A percentile compares a stretch with the other conserved stretches of the same genome.
Evolutionary conservation across 495 filamentous ascomycete genomes (phyloP).

Genomic region (Cercophora samala): DNA sequence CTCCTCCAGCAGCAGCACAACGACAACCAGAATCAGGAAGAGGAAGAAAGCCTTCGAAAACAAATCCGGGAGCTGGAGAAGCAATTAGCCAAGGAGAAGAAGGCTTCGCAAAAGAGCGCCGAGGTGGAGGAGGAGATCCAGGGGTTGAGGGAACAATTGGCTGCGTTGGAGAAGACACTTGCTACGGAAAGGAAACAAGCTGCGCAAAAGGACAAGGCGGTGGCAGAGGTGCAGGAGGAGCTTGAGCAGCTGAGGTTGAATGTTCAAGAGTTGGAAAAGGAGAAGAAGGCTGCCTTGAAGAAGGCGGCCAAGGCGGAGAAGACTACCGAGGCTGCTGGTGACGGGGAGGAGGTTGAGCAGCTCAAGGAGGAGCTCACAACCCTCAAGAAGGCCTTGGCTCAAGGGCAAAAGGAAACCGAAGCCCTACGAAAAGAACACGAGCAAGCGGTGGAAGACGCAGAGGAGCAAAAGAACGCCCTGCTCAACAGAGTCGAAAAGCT

Average conservation of each 20-base stretch:
- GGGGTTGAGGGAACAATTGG: constrained; percentile 27
- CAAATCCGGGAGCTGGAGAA: constrained; percentile 49
- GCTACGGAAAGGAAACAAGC: constrained; percentile 39
- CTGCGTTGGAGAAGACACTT: constrained; percentile 25
- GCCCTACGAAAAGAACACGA: constrained; percentile 36
- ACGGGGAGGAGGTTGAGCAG: constrained; percentile 34
- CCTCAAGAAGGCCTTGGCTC: constrained; percentile 38
- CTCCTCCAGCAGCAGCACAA: constrained; percentile 40
- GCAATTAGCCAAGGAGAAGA: constrained; percentile 52
- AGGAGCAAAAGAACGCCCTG: constrained; percentile 54
- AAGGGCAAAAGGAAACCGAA: constrained; percentile 43
- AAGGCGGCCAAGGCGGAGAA: constrained; percentile 30
- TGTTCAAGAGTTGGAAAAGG: constrained; percentile 51
- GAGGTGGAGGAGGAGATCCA: constrained; percentile 40
- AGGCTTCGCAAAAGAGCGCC: constrained; percentile 29
- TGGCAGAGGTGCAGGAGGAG: constrained; percentile 37
- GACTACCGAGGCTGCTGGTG: constrained; percentile 34
- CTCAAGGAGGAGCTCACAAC: constrained; percentile 37
- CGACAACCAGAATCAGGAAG: constrained; percentile 34
- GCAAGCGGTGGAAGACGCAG: constrained; percentile 46
- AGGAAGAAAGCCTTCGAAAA: constrained; percentile 46
- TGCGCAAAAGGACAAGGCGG: constrained; percentile 31
- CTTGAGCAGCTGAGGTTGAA: constrained; percentile 42
- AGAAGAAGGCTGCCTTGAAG: constrained; percentile 55
- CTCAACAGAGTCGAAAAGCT: constrained; percentile 67